These are phyloP conservation scores for Eucalyptus pumila DNA, from an alignment of 345 rosid genomes.

Conservation along the genomic window DNA sequence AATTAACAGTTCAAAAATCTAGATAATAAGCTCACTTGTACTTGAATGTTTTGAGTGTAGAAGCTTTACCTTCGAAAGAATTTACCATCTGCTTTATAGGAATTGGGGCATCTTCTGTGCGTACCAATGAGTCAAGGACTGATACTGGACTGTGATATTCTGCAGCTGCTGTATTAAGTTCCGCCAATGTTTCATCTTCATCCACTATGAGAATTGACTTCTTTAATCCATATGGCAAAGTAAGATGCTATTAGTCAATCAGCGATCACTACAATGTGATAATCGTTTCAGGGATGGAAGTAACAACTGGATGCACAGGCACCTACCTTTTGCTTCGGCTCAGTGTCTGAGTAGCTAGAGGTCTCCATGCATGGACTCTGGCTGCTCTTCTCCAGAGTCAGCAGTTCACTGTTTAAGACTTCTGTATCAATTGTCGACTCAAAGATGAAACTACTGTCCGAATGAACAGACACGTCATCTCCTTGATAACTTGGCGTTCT, in stretches of 20 bases:
- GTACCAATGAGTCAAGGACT: conserved; percentile 51
- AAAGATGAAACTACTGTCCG: conserved; percentile 27
- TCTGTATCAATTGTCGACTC: conserved; percentile 20
- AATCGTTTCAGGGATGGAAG: not conserved
- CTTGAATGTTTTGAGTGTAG: not conserved
- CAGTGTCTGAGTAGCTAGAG: conserved; percentile 20
- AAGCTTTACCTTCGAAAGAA: conserved; percentile 25
- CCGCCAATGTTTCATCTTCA: conserved; percentile 32
- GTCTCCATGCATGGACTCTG: conserved; percentile 28
- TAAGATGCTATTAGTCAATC: not conserved
- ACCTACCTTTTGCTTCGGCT: conserved; percentile 40
- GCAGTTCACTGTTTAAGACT: not conserved
- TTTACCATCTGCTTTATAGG: conserved; percentile 38
- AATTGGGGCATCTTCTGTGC: conserved; percentile 48
- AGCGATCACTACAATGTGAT: not conserved
- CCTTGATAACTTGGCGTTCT: conserved; percentile 47
- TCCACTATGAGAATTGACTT: conserved; percentile 27
- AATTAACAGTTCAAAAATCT: not conserved
- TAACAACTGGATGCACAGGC: not conserved
- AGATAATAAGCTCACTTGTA: not conserved
- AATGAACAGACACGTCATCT: conserved; percentile 39
- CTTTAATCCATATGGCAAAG: conserved; percentile 15
- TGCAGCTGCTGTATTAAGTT: conserved; percentile 25
- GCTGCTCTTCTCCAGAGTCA: not conserved
- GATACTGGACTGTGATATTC: conserved; percentile 91